phyloP scores from a whole-genome alignment of 805 yeast genomes.

The Scheffersomyces coipomensis region DNA sequence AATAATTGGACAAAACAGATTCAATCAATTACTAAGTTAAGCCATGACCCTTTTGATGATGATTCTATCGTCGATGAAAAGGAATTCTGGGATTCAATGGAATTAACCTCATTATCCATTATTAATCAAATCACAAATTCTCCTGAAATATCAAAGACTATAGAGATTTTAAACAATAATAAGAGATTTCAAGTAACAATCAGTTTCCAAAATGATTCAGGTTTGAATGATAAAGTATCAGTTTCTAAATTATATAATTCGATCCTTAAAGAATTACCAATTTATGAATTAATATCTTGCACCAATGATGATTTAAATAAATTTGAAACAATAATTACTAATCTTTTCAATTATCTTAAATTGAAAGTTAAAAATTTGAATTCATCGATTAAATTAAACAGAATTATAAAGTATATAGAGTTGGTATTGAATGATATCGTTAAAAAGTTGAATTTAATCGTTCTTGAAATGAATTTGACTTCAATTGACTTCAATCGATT shows the following conservation, averaged over 20 bases:
- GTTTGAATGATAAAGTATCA: conserved; percentile 53
- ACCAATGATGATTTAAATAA: conserved; percentile 30
- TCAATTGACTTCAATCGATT: conserved; percentile 23
- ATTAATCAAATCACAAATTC: conserved; percentile 53
- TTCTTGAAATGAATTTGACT: conserved; percentile 45
- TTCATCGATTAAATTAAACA: conserved; percentile 55
- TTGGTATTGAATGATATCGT: conserved; percentile 59
- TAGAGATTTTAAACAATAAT: conserved; percentile 61
- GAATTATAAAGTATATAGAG: conserved; percentile 68
- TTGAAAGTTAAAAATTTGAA: conserved; percentile 46
- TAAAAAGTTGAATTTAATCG: conserved; percentile 36
- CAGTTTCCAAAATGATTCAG: conserved; percentile 71
- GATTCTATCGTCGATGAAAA: conserved; percentile 60
- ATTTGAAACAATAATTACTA: conserved; percentile 41
- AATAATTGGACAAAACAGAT: conserved; percentile 73
- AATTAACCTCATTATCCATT: conserved; percentile 53
- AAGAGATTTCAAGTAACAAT: conserved; percentile 79
- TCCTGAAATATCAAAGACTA: conserved; percentile 52
- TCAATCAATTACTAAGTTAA: conserved; percentile 52
- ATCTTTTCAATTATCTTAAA: conserved; percentile 61
- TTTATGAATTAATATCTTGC: conserved; percentile 45
- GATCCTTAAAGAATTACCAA: conserved; percentile 68
- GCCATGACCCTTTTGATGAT: conserved; percentile 56
- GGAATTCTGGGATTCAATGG: conserved; percentile 76
- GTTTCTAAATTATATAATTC: conserved; percentile 57